Conservation (phyloP, 139 green algal genomes). For the Yamagishiella unicocca region DNA sequence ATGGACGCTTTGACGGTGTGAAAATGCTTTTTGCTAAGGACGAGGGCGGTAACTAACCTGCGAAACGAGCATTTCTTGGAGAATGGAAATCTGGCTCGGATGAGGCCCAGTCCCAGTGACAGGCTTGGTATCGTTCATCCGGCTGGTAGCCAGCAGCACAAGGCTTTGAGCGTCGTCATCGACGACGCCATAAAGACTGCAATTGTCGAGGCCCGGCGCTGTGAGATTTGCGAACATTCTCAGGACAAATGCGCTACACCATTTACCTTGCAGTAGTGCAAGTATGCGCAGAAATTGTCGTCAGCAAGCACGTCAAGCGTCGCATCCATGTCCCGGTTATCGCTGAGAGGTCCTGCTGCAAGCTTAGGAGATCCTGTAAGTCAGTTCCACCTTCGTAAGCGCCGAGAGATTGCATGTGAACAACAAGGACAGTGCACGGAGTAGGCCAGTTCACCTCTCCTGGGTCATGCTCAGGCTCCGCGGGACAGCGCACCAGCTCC, state of each 20-base stretch:
- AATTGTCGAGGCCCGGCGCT: too few species aligned
- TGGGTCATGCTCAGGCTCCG: too few species aligned
- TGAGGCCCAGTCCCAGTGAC: background rate
- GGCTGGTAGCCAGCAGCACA: background rate
- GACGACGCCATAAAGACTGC: background rate
- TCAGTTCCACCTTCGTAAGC: too few species aligned
- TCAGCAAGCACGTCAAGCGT: background rate
- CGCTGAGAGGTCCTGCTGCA: background rate
- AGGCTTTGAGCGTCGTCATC: background rate
- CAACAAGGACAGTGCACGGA: too few species aligned
- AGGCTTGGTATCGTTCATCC: background rate
- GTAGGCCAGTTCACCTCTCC: too few species aligned
- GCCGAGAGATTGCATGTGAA: too few species aligned
- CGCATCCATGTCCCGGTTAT: background rate
- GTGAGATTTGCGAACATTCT: too few species aligned
- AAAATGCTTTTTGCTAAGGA: too few species aligned
- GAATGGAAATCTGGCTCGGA: background rate
- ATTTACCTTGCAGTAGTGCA: background rate
- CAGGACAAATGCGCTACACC: too few species aligned
- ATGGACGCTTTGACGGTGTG: too few species aligned
- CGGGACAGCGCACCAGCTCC: too few species aligned
- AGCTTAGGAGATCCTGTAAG: background rate
- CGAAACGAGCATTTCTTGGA: background rate
- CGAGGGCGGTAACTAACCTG: conserved; percentile 17
- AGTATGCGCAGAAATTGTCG: background rate